These are phyloP conservation scores for Sanghuangporus weigelae DNA, from an alignment of 1,284 basidiomycete species.

Conservation along the genomic window DNA sequence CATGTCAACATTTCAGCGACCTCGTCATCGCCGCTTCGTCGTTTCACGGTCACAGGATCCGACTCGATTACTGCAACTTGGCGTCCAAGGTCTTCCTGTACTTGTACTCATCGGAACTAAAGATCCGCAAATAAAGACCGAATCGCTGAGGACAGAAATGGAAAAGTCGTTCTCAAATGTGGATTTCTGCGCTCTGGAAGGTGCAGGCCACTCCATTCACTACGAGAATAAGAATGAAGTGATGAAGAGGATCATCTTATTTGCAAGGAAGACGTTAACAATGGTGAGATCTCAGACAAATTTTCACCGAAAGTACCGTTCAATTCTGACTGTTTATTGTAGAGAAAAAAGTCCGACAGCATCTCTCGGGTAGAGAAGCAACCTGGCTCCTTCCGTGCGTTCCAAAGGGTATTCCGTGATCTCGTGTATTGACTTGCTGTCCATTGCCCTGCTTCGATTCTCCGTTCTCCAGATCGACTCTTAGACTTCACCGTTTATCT, in stretches of 20 bases:
- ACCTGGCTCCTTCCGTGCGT: neutral
- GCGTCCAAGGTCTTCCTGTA: constrained; percentile 28
- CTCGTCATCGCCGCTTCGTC: constrained; percentile 26
- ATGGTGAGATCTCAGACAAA: neutral
- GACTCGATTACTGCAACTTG: constrained; percentile 26
- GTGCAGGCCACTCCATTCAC: constrained; percentile 7
- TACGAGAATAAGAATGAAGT: constrained; percentile 11
- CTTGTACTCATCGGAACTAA: constrained; percentile 31
- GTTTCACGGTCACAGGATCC: constrained; percentile 30
- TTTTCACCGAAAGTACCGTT: neutral
- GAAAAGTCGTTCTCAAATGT: neutral
- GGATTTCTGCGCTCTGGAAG: neutral
- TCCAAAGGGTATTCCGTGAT: neutral
- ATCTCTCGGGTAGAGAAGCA: neutral
- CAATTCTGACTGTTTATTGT: neutral
- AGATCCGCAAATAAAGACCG: constrained; percentile 27
- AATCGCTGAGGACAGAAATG: constrained; percentile 25
- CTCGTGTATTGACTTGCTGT: neutral
- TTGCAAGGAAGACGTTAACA: neutral
- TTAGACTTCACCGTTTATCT: neutral
- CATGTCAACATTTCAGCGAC: constrained; percentile 27
- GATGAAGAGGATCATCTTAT: constrained; percentile 1
- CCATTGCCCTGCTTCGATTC: neutral
- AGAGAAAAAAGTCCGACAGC: neutral
- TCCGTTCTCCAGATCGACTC: neutral